Evolutionary conservation across 192 early-diverging fungal genomes (phyloP).

Genomic region (Coemansia asiatica): DNA sequence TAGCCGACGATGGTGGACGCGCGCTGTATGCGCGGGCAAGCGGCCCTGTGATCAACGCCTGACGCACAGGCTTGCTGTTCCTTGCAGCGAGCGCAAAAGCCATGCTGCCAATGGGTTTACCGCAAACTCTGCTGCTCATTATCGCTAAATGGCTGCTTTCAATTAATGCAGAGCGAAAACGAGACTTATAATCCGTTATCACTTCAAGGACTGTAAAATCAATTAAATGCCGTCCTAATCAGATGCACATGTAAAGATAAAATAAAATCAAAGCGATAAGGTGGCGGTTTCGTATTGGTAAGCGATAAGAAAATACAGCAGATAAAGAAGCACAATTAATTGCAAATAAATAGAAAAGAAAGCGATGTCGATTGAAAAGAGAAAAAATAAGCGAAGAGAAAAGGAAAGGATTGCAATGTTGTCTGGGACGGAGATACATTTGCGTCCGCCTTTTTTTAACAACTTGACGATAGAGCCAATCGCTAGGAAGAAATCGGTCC

Average conservation of each 20-base stretch:
- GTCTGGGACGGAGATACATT: no score
- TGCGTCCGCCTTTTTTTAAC: not conserved
- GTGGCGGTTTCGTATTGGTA: slow-evolving; percentile 31
- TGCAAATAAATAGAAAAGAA: slow-evolving; percentile 3
- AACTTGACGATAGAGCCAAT: not conserved
- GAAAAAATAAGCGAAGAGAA: not conserved
- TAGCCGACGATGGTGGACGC: slow-evolving; percentile 23
- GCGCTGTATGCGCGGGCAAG: slow-evolving; percentile 41
- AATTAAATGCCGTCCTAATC: not conserved
- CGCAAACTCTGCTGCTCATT: not conserved
- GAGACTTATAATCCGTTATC: no score
- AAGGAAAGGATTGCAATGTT: no score
- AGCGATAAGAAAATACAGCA: slow-evolving; percentile 9
- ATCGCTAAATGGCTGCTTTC: not conserved
- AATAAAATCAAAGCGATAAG: not conserved
- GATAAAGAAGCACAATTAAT: not conserved
- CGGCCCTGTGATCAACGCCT: not conserved
- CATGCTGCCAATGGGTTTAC: not conserved
- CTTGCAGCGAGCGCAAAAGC: not conserved
- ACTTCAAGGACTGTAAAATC: not conserved
- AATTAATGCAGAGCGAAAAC: not conserved
- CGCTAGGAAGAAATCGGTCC: not conserved
- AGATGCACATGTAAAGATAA: not conserved
- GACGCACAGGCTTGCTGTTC: not conserved
- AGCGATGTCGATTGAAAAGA: not conserved